Evolutionary conservation across 169 alveolate genomes (phyloP).

Genomic region (Amoebophrya sp.): DNA sequence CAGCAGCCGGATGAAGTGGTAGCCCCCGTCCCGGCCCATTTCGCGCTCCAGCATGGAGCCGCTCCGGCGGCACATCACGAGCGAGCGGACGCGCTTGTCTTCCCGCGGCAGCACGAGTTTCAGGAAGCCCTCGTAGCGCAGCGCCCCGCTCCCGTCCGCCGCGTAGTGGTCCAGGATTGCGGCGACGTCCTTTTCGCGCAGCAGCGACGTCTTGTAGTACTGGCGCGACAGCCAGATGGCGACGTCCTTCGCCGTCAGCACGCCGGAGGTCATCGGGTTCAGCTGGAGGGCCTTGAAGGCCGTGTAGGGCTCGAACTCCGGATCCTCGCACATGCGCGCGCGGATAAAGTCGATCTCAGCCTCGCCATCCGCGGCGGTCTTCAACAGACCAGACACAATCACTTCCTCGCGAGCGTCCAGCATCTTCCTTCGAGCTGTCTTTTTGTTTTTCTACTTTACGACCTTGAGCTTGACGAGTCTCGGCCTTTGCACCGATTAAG

Average conservation of each 20-base stretch:
- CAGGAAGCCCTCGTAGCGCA: neutral
- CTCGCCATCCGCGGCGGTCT: neutral
- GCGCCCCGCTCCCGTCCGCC: neutral
- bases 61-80: neutral
- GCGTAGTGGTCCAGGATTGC: neutral
- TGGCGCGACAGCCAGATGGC: neutral
- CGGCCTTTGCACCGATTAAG: too few relatives aligned
- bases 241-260: neutral
- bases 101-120: neutral
- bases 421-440: neutral
- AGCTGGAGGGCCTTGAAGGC: neutral
- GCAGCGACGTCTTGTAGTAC: neutral
- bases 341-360: neutral
- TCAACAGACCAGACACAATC: neutral
- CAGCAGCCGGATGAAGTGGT: slow-evolving; percentile 1
- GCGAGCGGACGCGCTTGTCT: neutral
- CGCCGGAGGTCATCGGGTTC: neutral
- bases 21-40: neutral
- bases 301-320: neutral
- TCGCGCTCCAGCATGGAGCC: neutral
- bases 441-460: too few relatives aligned
- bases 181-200: neutral
- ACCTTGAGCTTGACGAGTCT: too few relatives aligned
- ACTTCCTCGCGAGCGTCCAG: neutral
- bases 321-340: neutral